Conservation (phyloP, 1,139 yeast species). For the Fermentozyma sake region DNA sequence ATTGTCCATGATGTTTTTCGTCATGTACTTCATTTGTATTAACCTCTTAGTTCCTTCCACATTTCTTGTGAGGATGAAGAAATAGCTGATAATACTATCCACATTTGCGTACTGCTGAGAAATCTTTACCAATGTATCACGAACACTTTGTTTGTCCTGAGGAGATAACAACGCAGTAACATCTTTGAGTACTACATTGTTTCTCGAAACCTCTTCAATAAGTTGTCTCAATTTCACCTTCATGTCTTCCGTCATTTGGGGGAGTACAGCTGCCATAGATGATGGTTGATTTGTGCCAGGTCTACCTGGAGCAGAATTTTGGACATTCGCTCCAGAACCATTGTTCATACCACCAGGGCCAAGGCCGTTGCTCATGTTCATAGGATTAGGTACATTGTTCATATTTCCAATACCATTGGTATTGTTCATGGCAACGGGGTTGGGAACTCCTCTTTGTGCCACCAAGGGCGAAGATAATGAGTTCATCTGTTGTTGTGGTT, state of each 20-base stretch:
- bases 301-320: conserved; percentile 2
- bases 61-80: conserved; percentile 68
- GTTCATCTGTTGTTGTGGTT: conserved; percentile 15
- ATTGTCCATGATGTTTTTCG: conserved; percentile 69
- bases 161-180: conserved; percentile 56
- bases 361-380: background rate
- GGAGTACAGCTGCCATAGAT: conserved; percentile 21
- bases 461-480: conserved; percentile 19
- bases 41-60: conserved; percentile 71
- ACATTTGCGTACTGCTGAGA: conserved; percentile 65
- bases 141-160: conserved; percentile 61
- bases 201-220: conserved; percentile 63
- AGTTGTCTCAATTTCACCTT: conserved; percentile 52
- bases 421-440: conserved; percentile 9
- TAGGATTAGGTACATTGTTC: conserved; percentile 1
- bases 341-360: background rate
- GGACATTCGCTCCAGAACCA: conserved; percentile 1
- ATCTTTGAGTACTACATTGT: conserved; percentile 64
- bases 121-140: conserved; percentile 52
- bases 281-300: conserved; percentile 1
- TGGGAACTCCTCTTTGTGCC: conserved; percentile 21
- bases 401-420: conserved; percentile 5
- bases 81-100: conserved; percentile 74
- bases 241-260: conserved; percentile 43
- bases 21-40: conserved; percentile 74